Evolutionary conservation across 2,329 filamentous ascomycete genomes (phyloP).

Genomic region (Ascochyta pisi): DNA sequence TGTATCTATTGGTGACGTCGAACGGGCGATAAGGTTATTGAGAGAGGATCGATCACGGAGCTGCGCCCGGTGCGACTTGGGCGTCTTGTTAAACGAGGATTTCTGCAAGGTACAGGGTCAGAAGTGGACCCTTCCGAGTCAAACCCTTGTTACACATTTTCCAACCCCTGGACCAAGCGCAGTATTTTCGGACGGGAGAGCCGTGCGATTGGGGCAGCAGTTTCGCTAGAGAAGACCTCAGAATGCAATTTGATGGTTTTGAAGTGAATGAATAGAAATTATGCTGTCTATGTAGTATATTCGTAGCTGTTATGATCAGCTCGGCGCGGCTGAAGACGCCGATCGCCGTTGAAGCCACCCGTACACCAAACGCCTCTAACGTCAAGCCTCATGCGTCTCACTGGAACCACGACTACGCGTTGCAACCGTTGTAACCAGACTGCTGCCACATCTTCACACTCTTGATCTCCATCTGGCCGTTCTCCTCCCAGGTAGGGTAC

Average conservation of each 20-base stretch:
- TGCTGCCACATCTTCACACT: slow-evolving; percentile 67
- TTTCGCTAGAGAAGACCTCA: neutral
- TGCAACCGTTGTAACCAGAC: slow-evolving; percentile 56
- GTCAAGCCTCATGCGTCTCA: neutral
- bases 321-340: slow-evolving; percentile 9
- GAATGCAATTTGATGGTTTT: neutral
- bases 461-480: slow-evolving; percentile 70
- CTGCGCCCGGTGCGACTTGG: neutral
- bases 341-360: slow-evolving; percentile 21
- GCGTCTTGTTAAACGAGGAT: slow-evolving; percentile 3
- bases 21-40: slow-evolving; percentile 13
- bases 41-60: slow-evolving; percentile 2
- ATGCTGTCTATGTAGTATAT: slow-evolving; percentile 9
- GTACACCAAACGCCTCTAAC: slow-evolving; percentile 16
- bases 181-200: neutral
- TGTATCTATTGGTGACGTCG: slow-evolving; percentile 6
- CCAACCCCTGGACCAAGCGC: neutral
- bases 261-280: slow-evolving; percentile 12
- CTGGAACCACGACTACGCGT: slow-evolving; percentile 14
- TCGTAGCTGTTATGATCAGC: slow-evolving; percentile 12
- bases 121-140: neutral
- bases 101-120: slow-evolving; percentile 15
- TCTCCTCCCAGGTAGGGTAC: slow-evolving; percentile 72
- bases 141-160: neutral
- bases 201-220: neutral